A percentile compares a stretch with the other conserved stretches of the same genome.
phyloP scores from a whole-genome alignment of 1,139 yeast genomes.

The Pichia sp. region DNA sequence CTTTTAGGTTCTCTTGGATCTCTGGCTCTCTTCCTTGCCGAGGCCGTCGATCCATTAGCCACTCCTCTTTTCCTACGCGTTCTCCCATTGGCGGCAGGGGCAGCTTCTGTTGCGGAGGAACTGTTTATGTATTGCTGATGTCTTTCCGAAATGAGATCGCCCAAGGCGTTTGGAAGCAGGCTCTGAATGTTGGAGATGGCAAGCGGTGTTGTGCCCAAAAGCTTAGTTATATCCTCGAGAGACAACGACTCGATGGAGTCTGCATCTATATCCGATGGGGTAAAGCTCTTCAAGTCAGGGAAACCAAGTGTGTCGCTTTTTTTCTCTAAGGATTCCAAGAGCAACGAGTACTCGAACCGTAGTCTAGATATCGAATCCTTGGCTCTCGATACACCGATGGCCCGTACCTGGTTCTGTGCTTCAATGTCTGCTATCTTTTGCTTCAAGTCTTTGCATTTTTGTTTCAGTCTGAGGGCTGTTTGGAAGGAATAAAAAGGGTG shows the following conservation, averaged over 20 bases:
- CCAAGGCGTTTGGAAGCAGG: slow-evolving; percentile 14
- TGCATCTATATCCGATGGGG: slow-evolving; percentile 24
- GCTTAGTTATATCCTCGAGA: slow-evolving; percentile 24
- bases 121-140: slow-evolving; percentile 13
- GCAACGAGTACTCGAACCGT: slow-evolving; percentile 74
- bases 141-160: slow-evolving; percentile 16
- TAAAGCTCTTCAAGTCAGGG: slow-evolving; percentile 23
- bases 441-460: slow-evolving; percentile 69
- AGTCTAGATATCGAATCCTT: slow-evolving; percentile 72
- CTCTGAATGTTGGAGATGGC: slow-evolving; percentile 9
- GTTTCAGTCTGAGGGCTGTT: slow-evolving; percentile 39
- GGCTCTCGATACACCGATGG: slow-evolving; percentile 75
- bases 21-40: slow-evolving; percentile 36
- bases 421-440: slow-evolving; percentile 72
- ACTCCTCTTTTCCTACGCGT: slow-evolving; percentile 20
- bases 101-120: slow-evolving; percentile 1
- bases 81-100: neutral
- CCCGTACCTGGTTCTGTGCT: slow-evolving; percentile 71
- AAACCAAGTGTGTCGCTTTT: slow-evolving; percentile 35
- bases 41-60: slow-evolving; percentile 13
- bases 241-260: slow-evolving; percentile 28
- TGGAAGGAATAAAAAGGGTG: neutral
- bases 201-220: slow-evolving; percentile 17
- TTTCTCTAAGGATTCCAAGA: slow-evolving; percentile 74
- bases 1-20: slow-evolving; percentile 85